Evolutionary conservation across 768 basidiomycete species (phyloP).

Genomic region (Lentinus tigrinus): DNA sequence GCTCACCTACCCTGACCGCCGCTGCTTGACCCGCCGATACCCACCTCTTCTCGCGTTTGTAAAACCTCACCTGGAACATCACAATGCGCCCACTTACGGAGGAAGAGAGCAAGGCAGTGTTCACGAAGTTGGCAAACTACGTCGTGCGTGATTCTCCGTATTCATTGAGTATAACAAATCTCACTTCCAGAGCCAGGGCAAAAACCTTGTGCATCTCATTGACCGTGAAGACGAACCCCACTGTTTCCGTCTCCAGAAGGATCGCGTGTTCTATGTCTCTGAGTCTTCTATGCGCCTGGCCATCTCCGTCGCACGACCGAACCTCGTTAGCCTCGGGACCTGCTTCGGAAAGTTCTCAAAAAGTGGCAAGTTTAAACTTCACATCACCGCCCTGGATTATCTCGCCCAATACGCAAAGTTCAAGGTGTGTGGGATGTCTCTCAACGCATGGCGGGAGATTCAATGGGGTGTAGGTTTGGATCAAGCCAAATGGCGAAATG

Average conservation of each 20-base stretch:
- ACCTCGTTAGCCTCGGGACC: conserved; percentile 89
- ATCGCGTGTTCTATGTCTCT: conserved; percentile 95
- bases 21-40: too few species aligned
- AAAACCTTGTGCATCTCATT: conserved; percentile 93
- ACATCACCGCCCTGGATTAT: conserved; percentile 90
- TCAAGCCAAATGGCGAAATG: conserved; percentile 99
- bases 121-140: conserved; percentile 96
- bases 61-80: too few species aligned
- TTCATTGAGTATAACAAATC: background rate
- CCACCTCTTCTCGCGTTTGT: too few species aligned
- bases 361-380: conserved; percentile 95
- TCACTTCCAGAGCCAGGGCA: conserved; percentile 56
- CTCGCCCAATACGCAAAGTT: conserved; percentile 96
- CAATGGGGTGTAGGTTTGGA: conserved; percentile 73
- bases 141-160: conserved; percentile 54
- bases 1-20: too few species aligned
- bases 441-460: background rate
- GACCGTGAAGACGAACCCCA: conserved; percentile 93
- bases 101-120: conserved; percentile 95
- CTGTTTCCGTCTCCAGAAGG: conserved; percentile 93
- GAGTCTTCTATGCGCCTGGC: conserved; percentile 91
- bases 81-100: conserved; percentile 93
- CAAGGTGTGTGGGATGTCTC: conserved; percentile 58
- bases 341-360: conserved; percentile 99
- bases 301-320: conserved; percentile 89